phyloP scores from a whole-genome alignment of 2,329 filamentous ascomycete genomes.

The Trichoderma semiorbis region DNA sequence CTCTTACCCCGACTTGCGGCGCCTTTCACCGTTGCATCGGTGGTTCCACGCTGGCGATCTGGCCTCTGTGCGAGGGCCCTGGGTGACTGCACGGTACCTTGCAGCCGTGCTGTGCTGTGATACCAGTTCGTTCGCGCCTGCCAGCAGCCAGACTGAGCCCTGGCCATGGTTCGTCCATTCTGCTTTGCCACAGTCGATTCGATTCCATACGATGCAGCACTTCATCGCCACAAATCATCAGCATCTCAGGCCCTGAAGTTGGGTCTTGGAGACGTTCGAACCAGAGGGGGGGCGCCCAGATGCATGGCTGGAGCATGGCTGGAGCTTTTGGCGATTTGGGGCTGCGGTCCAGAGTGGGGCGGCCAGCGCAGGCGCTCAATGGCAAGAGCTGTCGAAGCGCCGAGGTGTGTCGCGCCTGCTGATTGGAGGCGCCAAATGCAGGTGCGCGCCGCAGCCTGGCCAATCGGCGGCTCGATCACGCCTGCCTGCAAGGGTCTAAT shows the following conservation, averaged over 20 bases:
- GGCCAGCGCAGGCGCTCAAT: constrained; percentile 28
- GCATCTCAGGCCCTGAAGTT: background rate
- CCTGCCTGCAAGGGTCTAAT: constrained; percentile 34
- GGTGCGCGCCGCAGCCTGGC: constrained; percentile 26
- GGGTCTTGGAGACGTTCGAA: background rate
- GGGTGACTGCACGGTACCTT: constrained; percentile 17
- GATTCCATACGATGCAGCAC: background rate
- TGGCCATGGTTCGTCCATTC: background rate
- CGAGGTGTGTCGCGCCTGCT: constrained; percentile 29
- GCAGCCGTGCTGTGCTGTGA: constrained; percentile 4
- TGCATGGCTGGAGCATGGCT: constrained; percentile 30
- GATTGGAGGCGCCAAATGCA: constrained; percentile 36
- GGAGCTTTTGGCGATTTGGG: constrained; percentile 25
- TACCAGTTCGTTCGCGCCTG: background rate
- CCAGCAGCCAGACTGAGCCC: background rate
- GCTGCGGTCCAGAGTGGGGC: constrained; percentile 31
- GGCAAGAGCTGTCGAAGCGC: constrained; percentile 33
- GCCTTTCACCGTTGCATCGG: constrained; percentile 15
- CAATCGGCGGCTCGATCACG: constrained; percentile 37
- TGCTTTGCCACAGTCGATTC: background rate
- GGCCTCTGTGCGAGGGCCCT: constrained; percentile 7
- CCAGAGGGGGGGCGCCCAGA: constrained; percentile 14
- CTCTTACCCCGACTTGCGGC: constrained; percentile 12
- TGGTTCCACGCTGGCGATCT: constrained; percentile 20
- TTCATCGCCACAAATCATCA: background rate